Conservation (phyloP, 2,329 filamentous ascomycete genomes). For the Nigrospora osmanthi region DNA sequence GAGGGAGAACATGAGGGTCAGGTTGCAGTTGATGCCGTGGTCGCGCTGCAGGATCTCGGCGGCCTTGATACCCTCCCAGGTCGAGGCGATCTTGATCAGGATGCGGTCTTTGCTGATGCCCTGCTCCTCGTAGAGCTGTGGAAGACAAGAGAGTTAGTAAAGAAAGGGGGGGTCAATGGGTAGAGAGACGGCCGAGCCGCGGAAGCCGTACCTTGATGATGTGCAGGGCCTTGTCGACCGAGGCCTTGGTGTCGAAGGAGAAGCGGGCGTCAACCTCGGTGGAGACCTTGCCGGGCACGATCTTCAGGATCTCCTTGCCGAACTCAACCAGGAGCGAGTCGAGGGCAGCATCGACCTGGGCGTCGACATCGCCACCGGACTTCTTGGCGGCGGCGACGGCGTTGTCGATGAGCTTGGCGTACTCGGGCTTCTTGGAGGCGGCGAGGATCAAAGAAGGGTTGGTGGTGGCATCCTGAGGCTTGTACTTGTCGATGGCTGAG, state of each 20-base stretch:
- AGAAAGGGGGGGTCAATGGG: background rate
- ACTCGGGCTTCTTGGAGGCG: constrained; percentile 96
- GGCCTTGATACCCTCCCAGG: constrained; percentile 99
- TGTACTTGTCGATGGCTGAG: constrained; percentile 95
- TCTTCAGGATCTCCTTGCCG: constrained; percentile 92
- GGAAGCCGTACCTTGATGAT: constrained; percentile 73
- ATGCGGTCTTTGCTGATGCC: constrained; percentile 91
- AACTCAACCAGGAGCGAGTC: constrained; percentile 96
- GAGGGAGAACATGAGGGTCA: constrained; percentile 97
- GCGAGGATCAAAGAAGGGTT: constrained; percentile 98
- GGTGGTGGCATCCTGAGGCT: constrained; percentile 99
- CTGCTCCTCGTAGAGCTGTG: constrained; percentile 84
- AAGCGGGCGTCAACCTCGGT: constrained; percentile 95
- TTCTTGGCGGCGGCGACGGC: constrained; percentile 82
- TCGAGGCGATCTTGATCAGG: constrained; percentile 98
- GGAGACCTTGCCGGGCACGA: constrained; percentile 97
- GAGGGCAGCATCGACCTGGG: constrained; percentile 82
- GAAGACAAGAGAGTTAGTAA: constrained; percentile 3
- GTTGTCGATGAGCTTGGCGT: constrained; percentile 81
- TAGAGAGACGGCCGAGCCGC: background rate
- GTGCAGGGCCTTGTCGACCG: constrained; percentile 90
- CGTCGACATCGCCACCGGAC: constrained; percentile 57
- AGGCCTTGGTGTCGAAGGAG: constrained; percentile 90
- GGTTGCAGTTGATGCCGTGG: constrained; percentile 95
- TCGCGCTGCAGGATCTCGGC: constrained; percentile 93